phyloP scores from a whole-genome alignment of 805 yeast species.

The Cyberlindnera mississippiensis region DNA sequence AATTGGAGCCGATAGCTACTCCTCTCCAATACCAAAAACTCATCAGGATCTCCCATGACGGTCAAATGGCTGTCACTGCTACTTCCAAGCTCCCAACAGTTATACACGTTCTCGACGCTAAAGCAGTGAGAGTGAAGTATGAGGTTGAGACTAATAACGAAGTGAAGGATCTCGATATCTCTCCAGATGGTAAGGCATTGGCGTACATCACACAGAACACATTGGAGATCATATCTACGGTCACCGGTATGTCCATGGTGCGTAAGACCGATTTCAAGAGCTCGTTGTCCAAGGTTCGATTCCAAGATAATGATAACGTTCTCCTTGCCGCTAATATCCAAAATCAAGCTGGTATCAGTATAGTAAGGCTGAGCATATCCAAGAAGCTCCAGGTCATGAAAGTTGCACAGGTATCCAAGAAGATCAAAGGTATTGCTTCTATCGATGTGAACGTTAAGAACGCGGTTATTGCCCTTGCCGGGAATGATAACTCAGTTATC shows the following conservation, averaged over 20 bases:
- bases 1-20: conserved; percentile 41
- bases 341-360: conserved; percentile 16
- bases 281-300: conserved; percentile 33
- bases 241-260: conserved; percentile 36
- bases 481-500: conserved; percentile 56
- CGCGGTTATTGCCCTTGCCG: conserved; percentile 42
- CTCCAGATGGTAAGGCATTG: conserved; percentile 66
- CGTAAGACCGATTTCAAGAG: conserved; percentile 33
- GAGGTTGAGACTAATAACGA: conserved; percentile 55
- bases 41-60: conserved; percentile 55
- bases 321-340: conserved; percentile 15
- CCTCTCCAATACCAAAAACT: conserved; percentile 51
- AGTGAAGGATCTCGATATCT: conserved; percentile 63
- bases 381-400: conserved; percentile 19
- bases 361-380: conserved; percentile 18
- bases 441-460: conserved; percentile 39
- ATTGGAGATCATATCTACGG: conserved; percentile 41
- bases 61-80: conserved; percentile 63
- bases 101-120: conserved; percentile 59
- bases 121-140: conserved; percentile 50
- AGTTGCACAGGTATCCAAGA: conserved; percentile 19
- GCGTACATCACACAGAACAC: conserved; percentile 58
- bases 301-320: conserved; percentile 25
- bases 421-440: conserved; percentile 39
- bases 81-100: conserved; percentile 67